A percentile compares a stretch with the other conserved stretches of the same genome.
Conservation (phyloP, 1,139 yeast species). For the Candida pseudoviswanathii region DNA sequence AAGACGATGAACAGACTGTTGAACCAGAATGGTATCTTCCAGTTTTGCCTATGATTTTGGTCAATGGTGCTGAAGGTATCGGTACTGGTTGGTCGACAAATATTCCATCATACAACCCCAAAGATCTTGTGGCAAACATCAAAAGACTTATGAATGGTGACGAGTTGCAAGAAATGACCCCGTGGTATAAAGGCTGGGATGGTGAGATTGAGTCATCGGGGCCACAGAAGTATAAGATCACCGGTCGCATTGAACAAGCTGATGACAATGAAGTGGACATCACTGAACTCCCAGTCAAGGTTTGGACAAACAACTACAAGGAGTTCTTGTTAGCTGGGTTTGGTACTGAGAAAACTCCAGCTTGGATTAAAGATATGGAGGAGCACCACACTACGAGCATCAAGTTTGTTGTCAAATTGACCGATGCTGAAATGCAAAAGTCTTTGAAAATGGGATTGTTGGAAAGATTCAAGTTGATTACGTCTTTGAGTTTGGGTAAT, state of each 20-base stretch:
- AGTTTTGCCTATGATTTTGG: slow-evolving; percentile 86
- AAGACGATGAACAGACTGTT: slow-evolving; percentile 91
- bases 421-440: slow-evolving; percentile 81
- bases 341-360: slow-evolving; percentile 68
- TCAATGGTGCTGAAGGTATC: slow-evolving; percentile 97
- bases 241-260: slow-evolving; percentile 79
- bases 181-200: slow-evolving; percentile 97
- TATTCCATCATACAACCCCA: slow-evolving; percentile 88
- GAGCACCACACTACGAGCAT: slow-evolving; percentile 89
- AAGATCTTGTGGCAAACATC: slow-evolving; percentile 75
- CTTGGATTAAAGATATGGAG: slow-evolving; percentile 94
- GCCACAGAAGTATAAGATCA: slow-evolving; percentile 68
- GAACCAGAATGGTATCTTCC: slow-evolving; percentile 98
- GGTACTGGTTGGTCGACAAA: slow-evolving; percentile 99
- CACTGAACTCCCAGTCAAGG: slow-evolving; percentile 88
- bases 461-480: slow-evolving; percentile 77
- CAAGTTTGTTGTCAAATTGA: slow-evolving; percentile 73
- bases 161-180: slow-evolving; percentile 71
- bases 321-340: slow-evolving; percentile 78
- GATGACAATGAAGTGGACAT: slow-evolving; percentile 84
- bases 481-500: slow-evolving; percentile 71
- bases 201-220: slow-evolving; percentile 72
- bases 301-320: slow-evolving; percentile 91
- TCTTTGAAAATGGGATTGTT: slow-evolving; percentile 73
- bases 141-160: slow-evolving; percentile 74